phyloP scores from a whole-genome alignment of 1,284 basidiomycete species.

The Cystobasidium slooffiae region DNA sequence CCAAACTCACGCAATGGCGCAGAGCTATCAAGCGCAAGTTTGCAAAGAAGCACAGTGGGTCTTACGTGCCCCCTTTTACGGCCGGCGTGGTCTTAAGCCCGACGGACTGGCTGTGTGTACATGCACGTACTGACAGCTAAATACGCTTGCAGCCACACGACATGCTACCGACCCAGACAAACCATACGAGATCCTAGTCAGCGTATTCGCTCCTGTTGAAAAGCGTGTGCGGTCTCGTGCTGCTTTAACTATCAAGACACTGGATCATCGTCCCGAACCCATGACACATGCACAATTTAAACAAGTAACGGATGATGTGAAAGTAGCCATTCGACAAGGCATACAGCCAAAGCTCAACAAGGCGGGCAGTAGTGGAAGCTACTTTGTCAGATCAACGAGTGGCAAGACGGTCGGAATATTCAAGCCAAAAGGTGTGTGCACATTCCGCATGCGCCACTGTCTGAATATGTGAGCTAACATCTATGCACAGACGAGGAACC shows the following conservation, averaged over 20 bases:
- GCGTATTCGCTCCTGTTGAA: constrained; percentile 72
- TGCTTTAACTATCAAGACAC: constrained; percentile 66
- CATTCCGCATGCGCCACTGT: not conserved
- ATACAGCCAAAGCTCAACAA: constrained; percentile 85
- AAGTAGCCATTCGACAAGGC: constrained; percentile 70
- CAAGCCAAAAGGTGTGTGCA: constrained; percentile 77
- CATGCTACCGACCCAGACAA: constrained; percentile 59
- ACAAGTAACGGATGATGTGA: constrained; percentile 68
- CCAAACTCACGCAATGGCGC: constrained; percentile 38
- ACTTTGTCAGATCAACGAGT: constrained; percentile 72
- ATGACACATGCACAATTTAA: constrained; percentile 74
- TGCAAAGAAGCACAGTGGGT: constrained; percentile 8
- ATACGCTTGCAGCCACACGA: constrained; percentile 50
- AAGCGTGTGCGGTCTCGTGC: constrained; percentile 55
- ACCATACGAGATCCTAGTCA: constrained; percentile 73
- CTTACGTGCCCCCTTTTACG: not conserved
- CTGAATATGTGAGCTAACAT: not conserved
- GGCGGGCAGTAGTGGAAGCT: constrained; percentile 83
- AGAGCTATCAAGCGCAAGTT: constrained; percentile 34
- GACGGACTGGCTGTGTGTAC: not conserved
- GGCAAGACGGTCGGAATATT: constrained; percentile 77
- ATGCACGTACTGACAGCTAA: not conserved
- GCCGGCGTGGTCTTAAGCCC: not conserved
- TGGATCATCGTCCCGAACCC: constrained; percentile 70
- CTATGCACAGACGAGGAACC: constrained; percentile 26